Base-by-base conservation (phyloP, 495 filamentous ascomycete species). In the Aspergillus mulundensis region DNA sequence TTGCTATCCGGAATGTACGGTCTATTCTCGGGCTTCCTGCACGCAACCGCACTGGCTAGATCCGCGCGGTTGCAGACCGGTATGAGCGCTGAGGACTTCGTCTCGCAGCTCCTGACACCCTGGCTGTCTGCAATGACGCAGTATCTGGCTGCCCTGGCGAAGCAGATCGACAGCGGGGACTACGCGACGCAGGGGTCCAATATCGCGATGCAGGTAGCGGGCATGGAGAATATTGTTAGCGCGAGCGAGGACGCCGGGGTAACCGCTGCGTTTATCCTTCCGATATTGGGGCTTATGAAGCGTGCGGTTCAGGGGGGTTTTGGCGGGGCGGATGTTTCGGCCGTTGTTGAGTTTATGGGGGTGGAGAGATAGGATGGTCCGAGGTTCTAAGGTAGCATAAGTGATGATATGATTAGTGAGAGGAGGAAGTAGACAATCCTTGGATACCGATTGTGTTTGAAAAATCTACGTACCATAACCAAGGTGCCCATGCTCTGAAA, bases 1-100 rank as follows among this genome's bases (percentile, higher is more conserved):
- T 15, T 59, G 21, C 36, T 59, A 7, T 43, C 57, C n/a, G 57
- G 57, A 1, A 59, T 54, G 57, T 59, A 50, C 38, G 57, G 57
- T 7, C 50, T 59, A 6, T 59, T 59, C 43, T 50, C 50, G 3
- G 57, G 57, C 10, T 59, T 59, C 39, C 28, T 59, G 4, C 57
- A 59, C 16, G 50, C 50, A 18, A 50, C 45, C 2, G 50, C 57
- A 2, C 42, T 59, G n/a, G n/a, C n/a, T n/a, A n/a, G n/a, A n/a
- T n/a, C n/a, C 20, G 45, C 20, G 32, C 49, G 40, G 25, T 59
- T 45, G 0, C 18, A 44, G 8, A 7, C 40, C 6, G 51, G 24
- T 7, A 54, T 18, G 0, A 45, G 44, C 1, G 50, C 57, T 0
- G 15, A 45, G 0, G 44, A 39, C 0, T 54, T 59, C 21, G n/a